phyloP scores from a whole-genome alignment of 129 eudicot genomes.

The Arctium minus region DNA sequence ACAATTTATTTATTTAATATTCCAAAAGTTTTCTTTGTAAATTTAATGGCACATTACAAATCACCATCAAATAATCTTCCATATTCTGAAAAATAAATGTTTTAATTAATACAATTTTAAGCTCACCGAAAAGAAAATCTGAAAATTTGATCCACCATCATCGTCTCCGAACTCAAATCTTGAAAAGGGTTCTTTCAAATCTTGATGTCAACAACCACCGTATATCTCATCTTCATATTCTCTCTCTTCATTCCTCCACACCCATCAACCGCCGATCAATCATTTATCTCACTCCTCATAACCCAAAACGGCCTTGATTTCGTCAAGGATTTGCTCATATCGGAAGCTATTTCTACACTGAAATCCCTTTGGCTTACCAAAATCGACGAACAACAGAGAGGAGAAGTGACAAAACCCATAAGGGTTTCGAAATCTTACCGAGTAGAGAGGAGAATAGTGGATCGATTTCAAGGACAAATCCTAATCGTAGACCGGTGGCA shows the following conservation, averaged over 20 bases:
- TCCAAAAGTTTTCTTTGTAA: not conserved
- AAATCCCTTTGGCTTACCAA: slow-evolving; percentile 36
- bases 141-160: not conserved
- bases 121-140: not conserved
- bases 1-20: too few species aligned
- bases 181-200: not conserved
- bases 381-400: not conserved
- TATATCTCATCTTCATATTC: slow-evolving; percentile 24
- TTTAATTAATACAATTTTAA: not conserved
- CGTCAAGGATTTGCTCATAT: slow-evolving; percentile 39
- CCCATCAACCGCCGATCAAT: slow-evolving; percentile 30
- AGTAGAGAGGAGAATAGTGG: too few species aligned
- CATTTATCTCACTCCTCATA: slow-evolving; percentile 47
- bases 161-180: slow-evolving; percentile 19
- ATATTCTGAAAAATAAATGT: not conserved
- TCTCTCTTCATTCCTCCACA: slow-evolving; percentile 29
- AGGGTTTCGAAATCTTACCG: too few species aligned
- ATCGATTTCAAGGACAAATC: too few species aligned
- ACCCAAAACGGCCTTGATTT: slow-evolving; percentile 58
- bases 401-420: too few species aligned
- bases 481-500: too few species aligned
- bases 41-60: not conserved
- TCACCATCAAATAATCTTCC: not conserved
- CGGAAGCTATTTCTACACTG: slow-evolving; percentile 42
- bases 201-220: slow-evolving; percentile 34